Conservation (phyloP, 768 basidiomycete species). For the Lepiota brunneoincarnata region DNA sequence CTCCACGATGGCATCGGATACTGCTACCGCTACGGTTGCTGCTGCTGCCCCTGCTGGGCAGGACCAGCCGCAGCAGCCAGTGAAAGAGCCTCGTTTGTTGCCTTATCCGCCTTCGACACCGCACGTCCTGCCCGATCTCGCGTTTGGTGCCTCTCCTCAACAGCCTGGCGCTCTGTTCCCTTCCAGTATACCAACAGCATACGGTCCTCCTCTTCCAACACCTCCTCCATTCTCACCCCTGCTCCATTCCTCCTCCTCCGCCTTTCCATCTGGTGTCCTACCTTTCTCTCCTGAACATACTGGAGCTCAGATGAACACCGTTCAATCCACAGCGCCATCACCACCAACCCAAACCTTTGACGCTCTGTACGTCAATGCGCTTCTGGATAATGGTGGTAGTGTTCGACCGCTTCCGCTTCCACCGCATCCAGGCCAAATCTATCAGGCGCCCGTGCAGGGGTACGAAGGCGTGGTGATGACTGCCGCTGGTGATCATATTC, state of each 20-base stretch:
- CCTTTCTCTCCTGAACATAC: slow-evolving; percentile 10
- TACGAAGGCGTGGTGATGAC: background rate
- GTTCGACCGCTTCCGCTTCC: slow-evolving; percentile 11
- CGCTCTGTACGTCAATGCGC: background rate
- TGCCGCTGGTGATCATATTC: background rate
- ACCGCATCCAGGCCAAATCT: slow-evolving; percentile 4
- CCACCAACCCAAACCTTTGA: slow-evolving; percentile 1
- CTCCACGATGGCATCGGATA: background rate
- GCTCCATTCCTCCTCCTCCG: background rate
- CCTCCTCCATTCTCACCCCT: background rate
- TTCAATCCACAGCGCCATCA: background rate
- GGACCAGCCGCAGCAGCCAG: no score
- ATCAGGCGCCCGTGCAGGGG: background rate
- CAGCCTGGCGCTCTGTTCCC: no score
- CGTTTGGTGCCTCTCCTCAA: background rate
- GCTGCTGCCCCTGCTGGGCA: no score
- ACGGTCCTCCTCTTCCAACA: background rate
- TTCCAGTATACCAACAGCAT: background rate
- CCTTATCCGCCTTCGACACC: slow-evolving; percentile 1
- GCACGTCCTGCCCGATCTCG: background rate
- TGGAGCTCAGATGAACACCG: background rate
- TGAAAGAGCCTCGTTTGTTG: slow-evolving; percentile 2
- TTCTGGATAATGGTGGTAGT: background rate
- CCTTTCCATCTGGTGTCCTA: slow-evolving; percentile 6
- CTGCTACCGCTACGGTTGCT: no score